Evolutionary conservation across 306 rosid genomes (phyloP).

Genomic region (Medicago ruthenica): DNA sequence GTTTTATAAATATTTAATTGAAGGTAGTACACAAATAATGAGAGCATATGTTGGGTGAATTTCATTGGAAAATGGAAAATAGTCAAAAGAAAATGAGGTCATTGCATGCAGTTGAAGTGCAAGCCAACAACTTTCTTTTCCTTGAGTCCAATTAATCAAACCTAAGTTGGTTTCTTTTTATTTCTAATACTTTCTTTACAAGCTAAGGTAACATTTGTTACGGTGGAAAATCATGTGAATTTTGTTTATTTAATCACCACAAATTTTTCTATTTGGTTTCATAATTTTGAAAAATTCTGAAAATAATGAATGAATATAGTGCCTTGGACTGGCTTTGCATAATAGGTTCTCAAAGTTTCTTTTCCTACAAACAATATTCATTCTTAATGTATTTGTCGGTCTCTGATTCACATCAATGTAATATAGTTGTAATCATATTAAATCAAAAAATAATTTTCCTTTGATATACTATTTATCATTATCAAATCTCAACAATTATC

Average conservation of each 20-base stretch:
- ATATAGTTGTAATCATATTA: too few species aligned
- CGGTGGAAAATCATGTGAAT: not conserved
- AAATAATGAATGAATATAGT: too few species aligned
- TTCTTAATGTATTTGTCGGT: too few species aligned
- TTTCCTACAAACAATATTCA: too few species aligned
- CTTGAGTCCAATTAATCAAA: slow-evolving; percentile 50
- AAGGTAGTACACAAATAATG: not conserved
- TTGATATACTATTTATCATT: too few species aligned
- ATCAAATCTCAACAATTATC: too few species aligned
- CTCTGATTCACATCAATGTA: too few species aligned
- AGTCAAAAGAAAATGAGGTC: slow-evolving; percentile 34
- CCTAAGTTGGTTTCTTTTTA: slow-evolving; percentile 51
- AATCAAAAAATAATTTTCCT: too few species aligned
- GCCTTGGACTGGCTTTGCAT: too few species aligned
- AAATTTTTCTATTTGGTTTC: too few species aligned
- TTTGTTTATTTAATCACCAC: not conserved
- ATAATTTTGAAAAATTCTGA: too few species aligned
- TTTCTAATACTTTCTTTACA: slow-evolving; percentile 44
- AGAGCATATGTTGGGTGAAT: slow-evolving; percentile 45
- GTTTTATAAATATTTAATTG: slow-evolving; percentile 17
- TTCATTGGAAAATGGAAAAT: slow-evolving; percentile 34
- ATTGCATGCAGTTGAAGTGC: slow-evolving; percentile 56
- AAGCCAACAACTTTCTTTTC: slow-evolving; percentile 64
- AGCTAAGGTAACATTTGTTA: slow-evolving; percentile 36
- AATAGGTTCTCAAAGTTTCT: too few species aligned